Percentiles rank a stretch among this genome's conserved stretches.
These are phyloP conservation scores for Tilletia horrida DNA, from an alignment of 1,284 basidiomycete species.

Conservation along the genomic window DNA sequence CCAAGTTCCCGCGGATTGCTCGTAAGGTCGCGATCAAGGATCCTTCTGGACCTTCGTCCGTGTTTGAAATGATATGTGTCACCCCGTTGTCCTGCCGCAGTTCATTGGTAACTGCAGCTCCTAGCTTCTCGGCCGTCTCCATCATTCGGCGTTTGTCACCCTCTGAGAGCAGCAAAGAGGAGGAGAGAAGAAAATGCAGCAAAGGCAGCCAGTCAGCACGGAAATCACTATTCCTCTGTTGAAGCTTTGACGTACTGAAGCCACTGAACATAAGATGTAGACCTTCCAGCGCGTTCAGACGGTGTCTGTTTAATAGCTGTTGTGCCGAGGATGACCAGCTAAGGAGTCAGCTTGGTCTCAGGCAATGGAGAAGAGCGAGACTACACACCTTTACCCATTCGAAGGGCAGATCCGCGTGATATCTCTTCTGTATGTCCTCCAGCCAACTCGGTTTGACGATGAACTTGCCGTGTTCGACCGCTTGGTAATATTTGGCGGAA, in stretches of 20 bases:
- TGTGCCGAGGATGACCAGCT: no score
- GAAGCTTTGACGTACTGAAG: not conserved
- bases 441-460: constrained; percentile 73
- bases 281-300: not conserved
- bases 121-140: not conserved
- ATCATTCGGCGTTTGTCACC: not conserved
- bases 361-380: no score
- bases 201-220: no score
- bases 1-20: not conserved
- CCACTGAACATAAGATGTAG: not conserved
- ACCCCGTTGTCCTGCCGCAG: not conserved
- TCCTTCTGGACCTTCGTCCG: not conserved
- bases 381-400: constrained; percentile 10
- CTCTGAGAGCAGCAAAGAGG: not conserved
- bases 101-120: not conserved
- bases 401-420: not conserved
- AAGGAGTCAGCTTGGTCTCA: no score
- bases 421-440: constrained; percentile 65
- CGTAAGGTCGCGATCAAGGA: not conserved
- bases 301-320: not conserved
- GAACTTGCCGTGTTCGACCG: constrained; percentile 69
- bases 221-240: not conserved
- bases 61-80: constrained; percentile 1
- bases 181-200: no score
- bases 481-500: constrained; percentile 78